These are phyloP conservation scores for Nakazawaea holstii DNA, from an alignment of 805 yeast species.

Conservation along the genomic window DNA sequence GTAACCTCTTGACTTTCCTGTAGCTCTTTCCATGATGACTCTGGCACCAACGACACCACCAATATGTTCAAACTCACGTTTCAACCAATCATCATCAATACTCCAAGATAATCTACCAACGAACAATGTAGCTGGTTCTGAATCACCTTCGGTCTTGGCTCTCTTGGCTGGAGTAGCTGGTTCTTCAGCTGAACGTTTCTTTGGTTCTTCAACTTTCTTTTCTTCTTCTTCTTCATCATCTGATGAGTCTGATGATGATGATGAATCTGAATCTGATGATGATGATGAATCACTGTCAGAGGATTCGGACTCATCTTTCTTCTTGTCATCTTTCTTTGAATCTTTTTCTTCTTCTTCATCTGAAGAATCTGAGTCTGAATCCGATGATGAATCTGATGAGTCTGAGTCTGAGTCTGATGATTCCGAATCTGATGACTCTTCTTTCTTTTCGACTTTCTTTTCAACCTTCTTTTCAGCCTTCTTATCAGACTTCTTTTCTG, in stretches of 20 bases:
- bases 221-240: constrained; percentile 29
- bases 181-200: constrained; percentile 37
- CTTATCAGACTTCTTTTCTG: constrained; percentile 1
- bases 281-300: constrained; percentile 14
- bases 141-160: constrained; percentile 28
- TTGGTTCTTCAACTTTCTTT: constrained; percentile 27
- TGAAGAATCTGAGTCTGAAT: constrained; percentile 10
- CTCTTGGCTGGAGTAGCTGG: constrained; percentile 47
- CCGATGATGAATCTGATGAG: constrained; percentile 13
- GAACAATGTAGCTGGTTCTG: constrained; percentile 82
- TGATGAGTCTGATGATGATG: background rate
- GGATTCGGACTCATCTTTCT: constrained; percentile 12
- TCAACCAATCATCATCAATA: constrained; percentile 92
- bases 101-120: constrained; percentile 98
- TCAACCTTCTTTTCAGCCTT: constrained; percentile 12
- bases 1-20: constrained; percentile 94
- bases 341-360: background rate
- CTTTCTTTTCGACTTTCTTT: constrained; percentile 18
- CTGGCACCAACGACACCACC: constrained; percentile 88
- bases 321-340: background rate
- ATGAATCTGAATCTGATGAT: constrained; percentile 8
- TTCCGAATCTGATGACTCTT: constrained; percentile 15
- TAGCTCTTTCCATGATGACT: constrained; percentile 87
- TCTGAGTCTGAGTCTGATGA: constrained; percentile 15
- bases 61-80: constrained; percentile 71